Percentiles rank a stretch among this genome's conserved stretches.
Evolutionary conservation across 2,329 filamentous ascomycete genomes (phyloP).

Genomic region (Fusarium bactridioides): DNA sequence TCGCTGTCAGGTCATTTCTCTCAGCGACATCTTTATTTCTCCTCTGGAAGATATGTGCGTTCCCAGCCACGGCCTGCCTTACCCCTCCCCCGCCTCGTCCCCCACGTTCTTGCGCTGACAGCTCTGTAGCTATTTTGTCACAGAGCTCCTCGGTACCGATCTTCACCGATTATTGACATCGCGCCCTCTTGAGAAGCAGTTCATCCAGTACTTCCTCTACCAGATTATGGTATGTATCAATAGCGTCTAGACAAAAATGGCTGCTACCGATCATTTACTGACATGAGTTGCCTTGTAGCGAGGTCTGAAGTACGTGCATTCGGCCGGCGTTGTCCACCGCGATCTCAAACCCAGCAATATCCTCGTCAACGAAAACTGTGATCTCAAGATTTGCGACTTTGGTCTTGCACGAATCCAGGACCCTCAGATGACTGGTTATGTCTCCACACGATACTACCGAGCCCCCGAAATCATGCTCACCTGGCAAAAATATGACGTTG

Average conservation of each 20-base stretch:
- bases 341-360: constrained; percentile 99
- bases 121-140: constrained; percentile 86
- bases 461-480: constrained; percentile 99
- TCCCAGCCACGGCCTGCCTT: constrained; percentile 14
- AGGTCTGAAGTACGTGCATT: constrained; percentile 98
- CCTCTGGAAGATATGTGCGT: constrained; percentile 96
- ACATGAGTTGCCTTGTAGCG: constrained; percentile 63
- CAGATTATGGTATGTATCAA: constrained; percentile 83
- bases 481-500: constrained; percentile 99
- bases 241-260: not conserved
- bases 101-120: constrained; percentile 27
- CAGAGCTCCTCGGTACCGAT: constrained; percentile 95
- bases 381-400: constrained; percentile 99
- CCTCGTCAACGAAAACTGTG: constrained; percentile 99
- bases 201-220: constrained; percentile 99
- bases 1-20: constrained; percentile 80
- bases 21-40: constrained; percentile 99
- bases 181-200: constrained; percentile 96
- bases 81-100: constrained; percentile 11
- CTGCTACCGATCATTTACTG: constrained; percentile 4
- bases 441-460: constrained; percentile 98
- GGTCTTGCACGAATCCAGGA: constrained; percentile 97
- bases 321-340: constrained; percentile 95
- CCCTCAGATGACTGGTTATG: constrained; percentile 99
- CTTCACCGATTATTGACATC: constrained; percentile 95